A percentile compares a stretch with the other conserved stretches of the same genome.
Evolutionary conservation across 257 asterid species (phyloP).

Genomic region (Cruciata laevipes): DNA sequence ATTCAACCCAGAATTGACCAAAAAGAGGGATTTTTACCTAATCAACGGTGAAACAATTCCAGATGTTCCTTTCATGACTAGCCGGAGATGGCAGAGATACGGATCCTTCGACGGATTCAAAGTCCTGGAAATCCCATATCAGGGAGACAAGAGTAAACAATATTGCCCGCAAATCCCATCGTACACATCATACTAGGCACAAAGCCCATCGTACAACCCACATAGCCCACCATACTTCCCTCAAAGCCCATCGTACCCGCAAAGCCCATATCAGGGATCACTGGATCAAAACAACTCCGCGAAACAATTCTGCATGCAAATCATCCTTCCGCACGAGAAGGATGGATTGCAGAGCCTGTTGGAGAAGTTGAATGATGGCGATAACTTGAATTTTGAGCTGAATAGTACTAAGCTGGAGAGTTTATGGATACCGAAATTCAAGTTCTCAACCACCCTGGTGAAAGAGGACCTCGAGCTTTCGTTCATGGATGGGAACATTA

Average conservation of each 20-base stretch:
- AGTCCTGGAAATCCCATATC: constrained; percentile 14
- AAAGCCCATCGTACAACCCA: no score
- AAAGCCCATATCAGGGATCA: constrained; percentile 9
- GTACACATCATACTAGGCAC: no score
- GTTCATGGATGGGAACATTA: background rate
- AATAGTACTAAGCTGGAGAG: background rate
- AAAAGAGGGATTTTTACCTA: constrained; percentile 6
- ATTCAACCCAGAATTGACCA: background rate
- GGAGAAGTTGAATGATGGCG: background rate
- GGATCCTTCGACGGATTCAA: constrained; percentile 9
- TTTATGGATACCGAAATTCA: constrained; percentile 21
- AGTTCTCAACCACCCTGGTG: background rate
- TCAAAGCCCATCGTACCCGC: no score
- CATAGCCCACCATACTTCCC: no score
- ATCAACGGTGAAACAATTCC: constrained; percentile 9
- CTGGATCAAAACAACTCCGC: background rate
- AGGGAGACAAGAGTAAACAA: background rate
- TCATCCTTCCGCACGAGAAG: background rate
- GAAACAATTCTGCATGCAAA: background rate
- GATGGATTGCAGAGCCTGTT: background rate
- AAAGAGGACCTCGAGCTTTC: background rate
- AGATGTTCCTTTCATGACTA: constrained; percentile 21
- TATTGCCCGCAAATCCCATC: background rate
- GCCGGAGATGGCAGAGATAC: background rate
- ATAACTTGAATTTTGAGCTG: background rate